A percentile compares a stretch with the other conserved stretches of the same genome.
phyloP scores from a whole-genome alignment of 108 stramenopile genomes.

The Discostella pseudostelligera region DNA sequence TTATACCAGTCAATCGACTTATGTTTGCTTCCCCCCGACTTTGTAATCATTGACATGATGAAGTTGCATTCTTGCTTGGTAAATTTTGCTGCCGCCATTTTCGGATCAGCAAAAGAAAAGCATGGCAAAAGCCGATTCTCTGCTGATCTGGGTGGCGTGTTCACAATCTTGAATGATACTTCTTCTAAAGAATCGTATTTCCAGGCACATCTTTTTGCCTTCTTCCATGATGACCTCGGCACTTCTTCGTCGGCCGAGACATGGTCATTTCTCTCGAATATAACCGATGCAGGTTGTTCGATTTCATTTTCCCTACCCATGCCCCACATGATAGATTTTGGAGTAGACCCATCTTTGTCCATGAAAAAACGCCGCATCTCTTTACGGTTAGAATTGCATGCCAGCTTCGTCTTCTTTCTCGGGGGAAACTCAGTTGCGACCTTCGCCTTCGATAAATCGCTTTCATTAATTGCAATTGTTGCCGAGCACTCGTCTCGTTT shows the following conservation, averaged over 20 bases:
- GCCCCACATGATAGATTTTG: slow-evolving; percentile 29
- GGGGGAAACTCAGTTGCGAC: background rate
- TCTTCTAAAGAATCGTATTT: slow-evolving; percentile 17
- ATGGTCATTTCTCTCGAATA: slow-evolving; percentile 6
- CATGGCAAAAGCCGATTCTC: slow-evolving; percentile 26
- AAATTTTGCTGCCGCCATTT: slow-evolving; percentile 29
- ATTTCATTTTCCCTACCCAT: slow-evolving; percentile 11
- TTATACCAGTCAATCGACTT: slow-evolving; percentile 35
- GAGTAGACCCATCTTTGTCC: slow-evolving; percentile 51
- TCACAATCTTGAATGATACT: slow-evolving; percentile 24
- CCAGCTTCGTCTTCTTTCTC: slow-evolving; percentile 1
- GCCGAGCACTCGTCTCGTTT: background rate
- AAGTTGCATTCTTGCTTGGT: slow-evolving; percentile 46
- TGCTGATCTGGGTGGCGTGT: slow-evolving; percentile 19
- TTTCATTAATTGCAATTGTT: background rate
- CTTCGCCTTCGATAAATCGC: too few relatives aligned
- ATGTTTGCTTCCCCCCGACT: slow-evolving; percentile 11
- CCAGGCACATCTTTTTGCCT: slow-evolving; percentile 10
- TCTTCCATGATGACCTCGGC: slow-evolving; percentile 16
- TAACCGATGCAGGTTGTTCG: slow-evolving; percentile 3
- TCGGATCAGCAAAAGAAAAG: slow-evolving; percentile 27
- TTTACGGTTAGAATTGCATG: slow-evolving; percentile 43
- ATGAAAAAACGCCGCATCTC: slow-evolving; percentile 56
- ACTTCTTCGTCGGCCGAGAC: slow-evolving; percentile 17
- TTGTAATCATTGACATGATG: slow-evolving; percentile 22